Evolutionary conservation across 805 yeast genomes (phyloP).

Genomic region (Nakazawaea ambrosiae): DNA sequence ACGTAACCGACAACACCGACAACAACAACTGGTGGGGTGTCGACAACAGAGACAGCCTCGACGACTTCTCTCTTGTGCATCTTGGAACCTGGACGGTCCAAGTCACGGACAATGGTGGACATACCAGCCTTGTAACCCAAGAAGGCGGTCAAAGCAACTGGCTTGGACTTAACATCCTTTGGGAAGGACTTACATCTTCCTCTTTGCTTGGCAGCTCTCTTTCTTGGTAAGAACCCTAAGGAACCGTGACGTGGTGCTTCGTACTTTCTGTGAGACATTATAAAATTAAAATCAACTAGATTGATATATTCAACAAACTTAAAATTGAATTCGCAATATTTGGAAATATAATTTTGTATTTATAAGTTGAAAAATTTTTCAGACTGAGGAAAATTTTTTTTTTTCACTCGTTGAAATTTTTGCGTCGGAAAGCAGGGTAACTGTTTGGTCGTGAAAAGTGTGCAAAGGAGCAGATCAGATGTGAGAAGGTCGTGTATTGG

Average conservation of each 20-base stretch:
- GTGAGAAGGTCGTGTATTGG: too few species aligned
- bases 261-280: conserved; percentile 99
- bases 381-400: not conserved
- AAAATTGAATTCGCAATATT: not conserved
- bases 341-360: not conserved
- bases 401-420: not conserved
- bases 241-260: conserved; percentile 99
- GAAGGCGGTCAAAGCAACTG: conserved; percentile 98
- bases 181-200: conserved; percentile 99
- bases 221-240: conserved; percentile 99
- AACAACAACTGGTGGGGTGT: conserved; percentile 97
- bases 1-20: conserved; percentile 99
- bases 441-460: too few species aligned
- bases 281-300: conserved; percentile 12
- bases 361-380: not conserved
- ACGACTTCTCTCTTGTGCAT: conserved; percentile 99
- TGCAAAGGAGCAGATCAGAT: not conserved
- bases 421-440: not conserved
- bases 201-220: conserved; percentile 98
- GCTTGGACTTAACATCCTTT: conserved; percentile 95
- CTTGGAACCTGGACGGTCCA: conserved; percentile 99
- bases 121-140: conserved; percentile 99
- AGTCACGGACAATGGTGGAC: conserved; percentile 99
- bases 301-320: conserved; percentile 1
- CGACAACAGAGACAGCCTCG: conserved; percentile 98